Evolutionary conservation across 352 stramenopile genomes (phyloP), one percentile per base, ranked within the genome.

Genomic region (Globisporangium barbulae): DNA sequence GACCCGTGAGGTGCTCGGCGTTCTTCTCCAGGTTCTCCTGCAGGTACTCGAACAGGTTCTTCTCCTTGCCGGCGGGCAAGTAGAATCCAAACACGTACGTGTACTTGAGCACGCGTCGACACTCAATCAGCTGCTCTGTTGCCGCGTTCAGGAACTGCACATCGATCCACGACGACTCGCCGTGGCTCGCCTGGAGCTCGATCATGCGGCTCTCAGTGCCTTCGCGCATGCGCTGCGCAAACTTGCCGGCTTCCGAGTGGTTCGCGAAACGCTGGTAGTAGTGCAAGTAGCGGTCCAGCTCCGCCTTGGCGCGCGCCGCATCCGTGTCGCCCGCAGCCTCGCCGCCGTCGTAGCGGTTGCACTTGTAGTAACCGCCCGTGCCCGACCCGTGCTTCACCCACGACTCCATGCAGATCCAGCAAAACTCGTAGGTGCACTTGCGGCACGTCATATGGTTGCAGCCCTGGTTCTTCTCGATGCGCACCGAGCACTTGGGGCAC

Each of bases 401-500:
- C 50, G 91, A 76, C 53, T 97, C 93, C 89, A 98, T 98, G 75
- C 96, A 99, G 63, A 93, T 95, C 97, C 98, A 99, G 76, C 98
- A 99, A 73, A 99, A 99, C 68, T 99, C 97, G 74, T 96, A 91
- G 42, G 72, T 85, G 68, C 87, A 96, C 64, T 83, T 92, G 68
- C 83, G 85, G 73, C 97, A 99, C 25, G 89, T 98, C 94, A 99
- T 99, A 87, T 99, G 97, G 78, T 99, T 99, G 81, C 97, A 99
- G 25, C 98, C 98, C 68, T 99, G 96, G 76, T 99, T 99, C 80
- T 99, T 99, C 78, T 99, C 97, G 73, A 99, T 99, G 56, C 97
- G 91, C 65, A 97, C 97, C 22, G 85, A 87, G 78, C 98, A 99
- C 76, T 99, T 99, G 12, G 98, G 98, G 78, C 98, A 99, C 61